These are phyloP conservation scores for Penicillium sp. DNA, from an alignment of 2,329 filamentous ascomycete genomes.

Conservation along the genomic window DNA sequence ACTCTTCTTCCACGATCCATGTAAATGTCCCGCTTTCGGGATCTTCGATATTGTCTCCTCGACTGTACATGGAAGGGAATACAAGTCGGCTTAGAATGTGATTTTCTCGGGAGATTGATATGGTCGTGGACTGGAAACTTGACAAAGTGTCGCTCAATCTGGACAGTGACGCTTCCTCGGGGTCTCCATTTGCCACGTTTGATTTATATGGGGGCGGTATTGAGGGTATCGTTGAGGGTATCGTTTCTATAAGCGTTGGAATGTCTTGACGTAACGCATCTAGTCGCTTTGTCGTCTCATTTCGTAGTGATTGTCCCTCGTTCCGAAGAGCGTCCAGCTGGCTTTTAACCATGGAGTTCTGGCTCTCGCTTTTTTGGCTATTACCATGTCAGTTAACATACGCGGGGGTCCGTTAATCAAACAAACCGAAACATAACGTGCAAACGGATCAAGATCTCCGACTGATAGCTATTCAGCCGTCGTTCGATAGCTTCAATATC, in stretches of 20 bases:
- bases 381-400: not conserved
- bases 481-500: constrained; percentile 16
- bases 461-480: constrained; percentile 9
- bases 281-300: not conserved
- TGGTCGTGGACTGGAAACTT: not conserved
- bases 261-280: not conserved
- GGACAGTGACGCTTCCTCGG: not conserved
- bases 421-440: constrained; percentile 10
- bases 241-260: not conserved
- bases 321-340: not conserved
- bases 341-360: not conserved
- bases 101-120: not conserved
- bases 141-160: not conserved
- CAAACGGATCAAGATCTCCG: constrained; percentile 17
- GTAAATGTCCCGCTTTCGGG: constrained; percentile 19
- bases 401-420: not conserved
- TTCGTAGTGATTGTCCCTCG: not conserved
- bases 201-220: too few species aligned
- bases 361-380: not conserved
- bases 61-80: constrained; percentile 13
- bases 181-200: not conserved
- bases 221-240: not conserved
- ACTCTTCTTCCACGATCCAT: constrained; percentile 18
- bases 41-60: constrained; percentile 14
- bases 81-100: not conserved